Conservation (phyloP, 805 yeast genomes). For the Saturnispora saitoi region DNA sequence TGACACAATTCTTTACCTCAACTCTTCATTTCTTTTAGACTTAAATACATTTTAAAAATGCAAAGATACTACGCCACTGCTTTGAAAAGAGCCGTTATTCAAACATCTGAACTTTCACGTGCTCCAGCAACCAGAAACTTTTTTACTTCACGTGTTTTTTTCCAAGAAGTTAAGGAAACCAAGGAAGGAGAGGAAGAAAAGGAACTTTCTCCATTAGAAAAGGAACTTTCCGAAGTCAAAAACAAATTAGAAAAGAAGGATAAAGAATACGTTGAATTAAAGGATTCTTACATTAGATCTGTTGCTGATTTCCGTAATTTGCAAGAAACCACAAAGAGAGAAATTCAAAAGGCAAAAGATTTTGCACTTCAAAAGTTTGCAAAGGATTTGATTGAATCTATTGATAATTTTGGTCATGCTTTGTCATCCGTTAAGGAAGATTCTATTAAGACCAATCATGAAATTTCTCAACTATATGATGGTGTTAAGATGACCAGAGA, state of each 20-base stretch:
- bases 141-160: conserved; percentile 15
- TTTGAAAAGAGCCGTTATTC: conserved; percentile 13
- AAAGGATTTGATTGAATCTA: conserved; percentile 78
- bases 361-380: conserved; percentile 90
- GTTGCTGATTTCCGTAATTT: conserved; percentile 89
- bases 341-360: conserved; percentile 77
- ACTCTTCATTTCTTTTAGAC: not conserved
- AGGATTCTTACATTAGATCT: conserved; percentile 74
- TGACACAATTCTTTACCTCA: not conserved
- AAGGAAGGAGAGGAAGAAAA: conserved; percentile 11
- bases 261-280: conserved; percentile 70
- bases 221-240: conserved; percentile 35
- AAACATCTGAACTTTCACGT: conserved; percentile 12
- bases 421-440: conserved; percentile 62
- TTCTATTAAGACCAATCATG: conserved; percentile 47
- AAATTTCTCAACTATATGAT: conserved; percentile 67
- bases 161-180: conserved; percentile 25
- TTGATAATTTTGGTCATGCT: conserved; percentile 87
- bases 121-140: conserved; percentile 18
- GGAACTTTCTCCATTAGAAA: conserved; percentile 21
- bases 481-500: conserved; percentile 88
- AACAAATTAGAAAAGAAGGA: conserved; percentile 51
- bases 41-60: conserved; percentile 12
- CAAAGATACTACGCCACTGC: conserved; percentile 21
- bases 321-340: conserved; percentile 84